These are phyloP conservation scores for Favolaschia claudopus DNA, from an alignment of 768 basidiomycete species.

Conservation along the genomic window DNA sequence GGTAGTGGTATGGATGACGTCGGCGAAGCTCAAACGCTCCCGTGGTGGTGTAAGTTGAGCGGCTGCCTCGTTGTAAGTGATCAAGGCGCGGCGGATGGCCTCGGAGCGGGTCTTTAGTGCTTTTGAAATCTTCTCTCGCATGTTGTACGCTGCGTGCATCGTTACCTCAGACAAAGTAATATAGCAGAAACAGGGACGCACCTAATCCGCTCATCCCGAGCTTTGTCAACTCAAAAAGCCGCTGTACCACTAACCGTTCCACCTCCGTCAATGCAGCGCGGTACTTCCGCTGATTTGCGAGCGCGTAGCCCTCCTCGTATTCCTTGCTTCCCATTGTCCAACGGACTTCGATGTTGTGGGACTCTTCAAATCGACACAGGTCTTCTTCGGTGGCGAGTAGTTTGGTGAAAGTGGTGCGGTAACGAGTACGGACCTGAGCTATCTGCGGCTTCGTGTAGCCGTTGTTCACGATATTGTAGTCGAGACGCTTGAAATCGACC, in stretches of 20 bases:
- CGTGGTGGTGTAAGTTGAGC: no score
- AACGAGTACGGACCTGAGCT: not conserved
- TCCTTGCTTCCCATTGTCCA: not conserved
- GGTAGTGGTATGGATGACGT: no score
- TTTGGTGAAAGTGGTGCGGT: not conserved
- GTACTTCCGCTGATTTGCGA: not conserved
- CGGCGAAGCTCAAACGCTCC: no score
- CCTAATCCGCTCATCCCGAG: constrained; percentile 12
- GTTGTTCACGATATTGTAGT: not conserved
- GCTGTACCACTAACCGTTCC: constrained; percentile 1
- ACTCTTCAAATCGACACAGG: constrained; percentile 1
- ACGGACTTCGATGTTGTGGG: not conserved
- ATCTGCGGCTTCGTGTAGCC: not conserved
- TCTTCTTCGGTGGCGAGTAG: not conserved
- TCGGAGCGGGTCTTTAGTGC: no score
- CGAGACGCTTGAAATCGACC: not conserved
- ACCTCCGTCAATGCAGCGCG: not conserved
- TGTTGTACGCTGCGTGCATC: no score
- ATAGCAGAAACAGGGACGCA: no score
- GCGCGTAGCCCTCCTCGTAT: not conserved
- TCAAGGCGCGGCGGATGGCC: no score
- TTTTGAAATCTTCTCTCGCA: no score
- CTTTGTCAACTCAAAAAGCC: constrained; percentile 9
- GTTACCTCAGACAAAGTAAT: no score
- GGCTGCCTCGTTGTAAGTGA: no score